Evolutionary conservation across 768 basidiomycete genomes (phyloP), one percentile per base, ranked within the genome.

Genomic region (Auriculariales sp.): DNA sequence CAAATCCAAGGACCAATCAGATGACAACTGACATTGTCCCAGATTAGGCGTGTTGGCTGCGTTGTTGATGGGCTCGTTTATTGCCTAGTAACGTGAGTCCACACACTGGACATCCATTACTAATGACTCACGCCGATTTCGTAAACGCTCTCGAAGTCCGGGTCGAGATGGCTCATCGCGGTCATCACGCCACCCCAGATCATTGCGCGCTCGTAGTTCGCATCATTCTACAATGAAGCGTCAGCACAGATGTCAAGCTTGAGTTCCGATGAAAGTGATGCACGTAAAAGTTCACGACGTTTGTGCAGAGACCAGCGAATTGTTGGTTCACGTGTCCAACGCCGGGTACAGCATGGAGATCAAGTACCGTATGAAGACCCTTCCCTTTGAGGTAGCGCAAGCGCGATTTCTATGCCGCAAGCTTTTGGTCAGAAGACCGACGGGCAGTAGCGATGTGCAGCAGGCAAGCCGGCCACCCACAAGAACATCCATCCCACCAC

Each of bases 171-270:
- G 1, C 81, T 66, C 3, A 89, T 65, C 9, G 72, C 63, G 1
- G 86, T 81, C 79, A 88, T 87, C n/a, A 88, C 81, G 11, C 78
- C 78, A 0, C 83, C 77, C 86, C 86, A 89, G n/a, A 80, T 65
- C 44, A 89, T 66, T 6, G 86, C 86, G 4, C 86, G 79, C 52
- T 77, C 73, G 54, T 84, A 89, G 60, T 89, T 89, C 48, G 74
- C 67, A 4, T 67, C 65, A 1, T 80, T 87, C 84, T 83, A 57
- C 15, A 12, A 32, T n/a, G 33, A 15, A 31, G 19, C 29, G 17
- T 44, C 3, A 44, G 39, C 39, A 50, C 49, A 46, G 28, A n/a
- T 30, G 1, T 32, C 7, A 32, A 32, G 15, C 31, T 9, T 15
- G 15, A 6, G 10, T 15, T 22, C n/a, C n/a, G 35, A n/a, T 6